A percentile compares a stretch with the other conserved stretches of the same genome.
These are phyloP conservation scores for Beauveria scarabaeidicola DNA, from an alignment of 2,329 filamentous ascomycete genomes.

Conservation along the genomic window DNA sequence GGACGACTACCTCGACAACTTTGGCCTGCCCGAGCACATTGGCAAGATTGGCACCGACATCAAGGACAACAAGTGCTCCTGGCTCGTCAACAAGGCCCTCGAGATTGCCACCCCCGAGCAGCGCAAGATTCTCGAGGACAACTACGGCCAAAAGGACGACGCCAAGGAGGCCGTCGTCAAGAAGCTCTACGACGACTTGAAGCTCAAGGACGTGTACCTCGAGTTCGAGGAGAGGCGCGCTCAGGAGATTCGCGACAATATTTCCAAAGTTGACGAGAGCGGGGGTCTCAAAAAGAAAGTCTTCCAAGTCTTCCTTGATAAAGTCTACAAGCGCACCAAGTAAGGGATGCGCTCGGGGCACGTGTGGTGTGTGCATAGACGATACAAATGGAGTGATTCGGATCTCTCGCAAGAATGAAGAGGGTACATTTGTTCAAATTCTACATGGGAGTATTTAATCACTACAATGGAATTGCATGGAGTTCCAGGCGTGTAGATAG, in stretches of 20 bases:
- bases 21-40: conserved; percentile 82
- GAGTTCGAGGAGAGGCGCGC: conserved; percentile 87
- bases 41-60: conserved; percentile 99
- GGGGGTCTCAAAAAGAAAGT: conserved; percentile 83
- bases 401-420: background rate
- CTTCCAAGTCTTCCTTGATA: conserved; percentile 82
- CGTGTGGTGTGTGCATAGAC: background rate
- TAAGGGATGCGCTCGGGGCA: conserved; percentile 34
- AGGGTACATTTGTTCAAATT: conserved; percentile 5
- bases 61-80: conserved; percentile 99
- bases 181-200: conserved; percentile 76
- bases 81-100: conserved; percentile 93
- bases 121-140: conserved; percentile 76
- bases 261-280: conserved; percentile 73
- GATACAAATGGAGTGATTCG: background rate
- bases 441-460: conserved; percentile 4
- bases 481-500: background rate
- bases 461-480: background rate
- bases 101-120: conserved; percentile 74
- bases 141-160: conserved; percentile 89
- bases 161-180: conserved; percentile 79
- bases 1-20: conserved; percentile 98
- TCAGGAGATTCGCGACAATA: conserved; percentile 65
- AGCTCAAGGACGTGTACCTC: conserved; percentile 74
- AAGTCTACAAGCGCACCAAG: conserved; percentile 98